Conservation (phyloP, 345 rosid genomes). For the Theobroma cacao region DNA sequence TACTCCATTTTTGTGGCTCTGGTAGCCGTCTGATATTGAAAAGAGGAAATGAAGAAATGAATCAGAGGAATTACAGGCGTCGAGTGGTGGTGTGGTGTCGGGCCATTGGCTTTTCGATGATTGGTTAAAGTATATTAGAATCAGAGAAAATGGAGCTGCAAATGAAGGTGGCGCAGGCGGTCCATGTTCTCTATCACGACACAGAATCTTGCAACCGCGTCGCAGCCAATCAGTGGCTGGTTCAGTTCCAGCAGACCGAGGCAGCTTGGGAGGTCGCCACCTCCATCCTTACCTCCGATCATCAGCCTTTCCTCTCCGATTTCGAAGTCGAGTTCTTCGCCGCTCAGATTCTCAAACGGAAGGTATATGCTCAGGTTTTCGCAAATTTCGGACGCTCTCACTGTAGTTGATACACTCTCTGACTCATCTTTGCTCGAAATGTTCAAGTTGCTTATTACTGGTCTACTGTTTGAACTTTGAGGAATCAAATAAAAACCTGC, state of each 20-base stretch:
- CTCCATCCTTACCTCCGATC: slow-evolving; percentile 79
- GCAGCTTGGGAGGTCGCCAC: slow-evolving; percentile 94
- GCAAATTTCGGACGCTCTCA: not conserved
- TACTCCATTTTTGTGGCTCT: not conserved
- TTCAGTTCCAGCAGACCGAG: slow-evolving; percentile 86
- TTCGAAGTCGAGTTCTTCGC: slow-evolving; percentile 90
- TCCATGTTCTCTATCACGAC: slow-evolving; percentile 89
- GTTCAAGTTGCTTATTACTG: not conserved
- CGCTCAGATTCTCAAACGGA: slow-evolving; percentile 93
- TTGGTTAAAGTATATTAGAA: slow-evolving; percentile 2
- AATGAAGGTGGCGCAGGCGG: slow-evolving; percentile 87
- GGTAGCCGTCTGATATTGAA: not conserved
- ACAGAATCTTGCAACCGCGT: slow-evolving; percentile 83
- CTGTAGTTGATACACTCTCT: not conserved
- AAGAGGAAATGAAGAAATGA: slow-evolving; percentile 3
- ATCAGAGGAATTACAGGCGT: slow-evolving; percentile 4
- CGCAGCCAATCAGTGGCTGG: slow-evolving; percentile 96
- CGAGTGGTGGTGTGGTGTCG: not conserved
- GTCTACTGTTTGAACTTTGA: not conserved
- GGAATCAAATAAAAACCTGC: not conserved
- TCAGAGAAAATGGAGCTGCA: slow-evolving; percentile 57
- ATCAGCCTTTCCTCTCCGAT: slow-evolving; percentile 42
- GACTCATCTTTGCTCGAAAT: not conserved
- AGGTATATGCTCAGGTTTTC: slow-evolving; percentile 42
- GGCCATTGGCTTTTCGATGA: not conserved